Percentiles rank a stretch among this genome's conserved stretches.
Conservation (phyloP, 2,329 filamentous ascomycete species). For the Alternaria dauci region DNA sequence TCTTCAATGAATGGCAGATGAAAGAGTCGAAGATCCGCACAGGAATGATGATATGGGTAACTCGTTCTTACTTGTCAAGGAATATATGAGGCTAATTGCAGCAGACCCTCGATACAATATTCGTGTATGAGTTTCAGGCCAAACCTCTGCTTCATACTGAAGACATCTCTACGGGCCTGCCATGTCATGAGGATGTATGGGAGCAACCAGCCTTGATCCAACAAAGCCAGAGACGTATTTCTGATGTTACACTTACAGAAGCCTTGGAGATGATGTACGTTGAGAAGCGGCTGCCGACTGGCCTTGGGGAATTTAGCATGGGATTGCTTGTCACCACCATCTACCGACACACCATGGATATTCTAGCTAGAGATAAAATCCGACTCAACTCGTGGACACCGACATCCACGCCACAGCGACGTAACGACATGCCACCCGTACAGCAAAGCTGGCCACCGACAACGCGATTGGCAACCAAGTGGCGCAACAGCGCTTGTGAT, state of each 20-base stretch:
- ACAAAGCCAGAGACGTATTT: not conserved
- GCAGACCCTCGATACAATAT: conserved; percentile 13
- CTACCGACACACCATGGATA: conserved; percentile 60
- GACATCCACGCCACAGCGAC: conserved; percentile 25
- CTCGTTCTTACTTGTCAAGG: not conserved
- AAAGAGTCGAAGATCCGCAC: conserved; percentile 13
- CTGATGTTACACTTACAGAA: conserved; percentile 10
- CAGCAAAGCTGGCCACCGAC: conserved; percentile 56
- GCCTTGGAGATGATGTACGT: conserved; percentile 59
- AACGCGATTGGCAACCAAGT: conserved; percentile 58
- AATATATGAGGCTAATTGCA: not conserved
- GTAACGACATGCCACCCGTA: conserved; percentile 10
- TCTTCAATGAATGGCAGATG: not conserved
- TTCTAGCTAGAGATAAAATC: conserved; percentile 56
- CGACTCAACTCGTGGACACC: conserved; percentile 54
- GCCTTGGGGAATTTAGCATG: conserved; percentile 60
- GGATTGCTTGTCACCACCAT: conserved; percentile 61
- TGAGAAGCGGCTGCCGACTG: conserved; percentile 57
- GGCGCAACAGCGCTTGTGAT: conserved; percentile 58
- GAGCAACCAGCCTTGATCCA: conserved; percentile 1
- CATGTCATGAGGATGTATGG: conserved; percentile 23
- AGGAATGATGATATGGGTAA: conserved; percentile 19
- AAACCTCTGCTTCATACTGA: conserved; percentile 19
- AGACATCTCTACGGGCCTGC: conserved; percentile 14
- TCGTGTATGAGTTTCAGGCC: conserved; percentile 18